Percentiles rank a stretch among this genome's conserved stretches.
These are phyloP conservation scores for Ceraceosorus bombacis DNA, from an alignment of 1,284 basidiomycete genomes.

Conservation along the genomic window DNA sequence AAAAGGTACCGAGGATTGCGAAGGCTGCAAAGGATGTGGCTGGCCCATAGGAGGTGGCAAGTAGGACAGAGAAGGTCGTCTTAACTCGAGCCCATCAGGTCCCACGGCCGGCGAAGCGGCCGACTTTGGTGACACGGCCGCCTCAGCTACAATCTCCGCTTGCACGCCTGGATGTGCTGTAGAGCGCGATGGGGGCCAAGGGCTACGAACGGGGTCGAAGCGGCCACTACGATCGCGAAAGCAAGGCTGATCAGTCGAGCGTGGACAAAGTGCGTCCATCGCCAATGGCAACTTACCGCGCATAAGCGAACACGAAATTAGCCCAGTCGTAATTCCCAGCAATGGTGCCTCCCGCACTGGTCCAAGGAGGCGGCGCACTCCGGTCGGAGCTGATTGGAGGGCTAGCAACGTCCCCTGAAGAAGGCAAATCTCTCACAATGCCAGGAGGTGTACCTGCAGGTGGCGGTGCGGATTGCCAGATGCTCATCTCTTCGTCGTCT, in stretches of 20 bases:
- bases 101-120: neutral
- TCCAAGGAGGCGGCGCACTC: neutral
- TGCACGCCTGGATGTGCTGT: conserved; percentile 3
- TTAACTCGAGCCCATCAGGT: neutral
- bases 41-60: too few species aligned
- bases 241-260: neutral
- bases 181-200: neutral
- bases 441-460: too few species aligned
- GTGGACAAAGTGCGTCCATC: neutral
- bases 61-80: neutral
- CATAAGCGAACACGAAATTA: conserved; percentile 41
- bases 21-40: too few species aligned
- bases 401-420: neutral
- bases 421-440: too few species aligned
- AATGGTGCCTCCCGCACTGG: neutral
- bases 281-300: conserved; percentile 10
- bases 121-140: neutral
- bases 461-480: too few species aligned
- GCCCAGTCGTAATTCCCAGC: conserved; percentile 35
- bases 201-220: neutral
- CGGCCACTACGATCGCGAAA: neutral
- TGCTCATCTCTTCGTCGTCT: too few species aligned
- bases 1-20: neutral
- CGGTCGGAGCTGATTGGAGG: neutral
- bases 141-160: conserved; percentile 1